phyloP scores from a whole-genome alignment of 2,329 filamentous ascomycete genomes.

The Plectosphaerella cucumerina region DNA sequence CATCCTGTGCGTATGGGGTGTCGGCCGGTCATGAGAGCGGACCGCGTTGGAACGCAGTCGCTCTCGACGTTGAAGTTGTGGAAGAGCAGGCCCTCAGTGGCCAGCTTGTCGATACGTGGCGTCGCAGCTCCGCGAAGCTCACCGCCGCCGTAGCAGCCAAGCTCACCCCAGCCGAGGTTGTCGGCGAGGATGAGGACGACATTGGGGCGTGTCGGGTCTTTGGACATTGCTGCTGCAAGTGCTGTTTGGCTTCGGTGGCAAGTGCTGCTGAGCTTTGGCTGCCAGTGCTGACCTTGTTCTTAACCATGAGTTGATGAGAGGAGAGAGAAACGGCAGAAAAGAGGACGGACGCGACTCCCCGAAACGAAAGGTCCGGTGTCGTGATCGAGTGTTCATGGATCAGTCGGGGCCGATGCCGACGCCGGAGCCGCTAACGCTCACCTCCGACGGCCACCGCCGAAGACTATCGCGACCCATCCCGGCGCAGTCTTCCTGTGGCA shows the following conservation, averaged over 20 bases:
- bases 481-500: neutral
- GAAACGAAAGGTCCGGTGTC: neutral
- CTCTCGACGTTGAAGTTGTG: constrained; percentile 34
- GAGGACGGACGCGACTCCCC: neutral
- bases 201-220: constrained; percentile 19
- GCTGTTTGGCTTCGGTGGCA: too few relatives aligned
- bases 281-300: neutral
- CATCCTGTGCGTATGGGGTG: constrained; percentile 30
- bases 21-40: constrained; percentile 28
- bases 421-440: constrained; percentile 1
- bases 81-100: constrained; percentile 24
- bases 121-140: constrained; percentile 26
- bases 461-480: neutral
- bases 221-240: constrained; percentile 11
- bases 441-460: constrained; percentile 5
- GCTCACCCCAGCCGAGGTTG: constrained; percentile 31
- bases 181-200: constrained; percentile 28
- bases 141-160: constrained; percentile 28
- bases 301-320: neutral
- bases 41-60: constrained; percentile 28
- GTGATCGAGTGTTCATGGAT: neutral
- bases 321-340: neutral
- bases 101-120: constrained; percentile 25
- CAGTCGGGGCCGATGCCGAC: neutral
- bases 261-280: too few relatives aligned